Percentiles rank a stretch among this genome's conserved stretches.
These are phyloP conservation scores for Parasarocladium wereldwijsianum DNA, from an alignment of 2,329 filamentous ascomycete genomes.

Conservation along the genomic window DNA sequence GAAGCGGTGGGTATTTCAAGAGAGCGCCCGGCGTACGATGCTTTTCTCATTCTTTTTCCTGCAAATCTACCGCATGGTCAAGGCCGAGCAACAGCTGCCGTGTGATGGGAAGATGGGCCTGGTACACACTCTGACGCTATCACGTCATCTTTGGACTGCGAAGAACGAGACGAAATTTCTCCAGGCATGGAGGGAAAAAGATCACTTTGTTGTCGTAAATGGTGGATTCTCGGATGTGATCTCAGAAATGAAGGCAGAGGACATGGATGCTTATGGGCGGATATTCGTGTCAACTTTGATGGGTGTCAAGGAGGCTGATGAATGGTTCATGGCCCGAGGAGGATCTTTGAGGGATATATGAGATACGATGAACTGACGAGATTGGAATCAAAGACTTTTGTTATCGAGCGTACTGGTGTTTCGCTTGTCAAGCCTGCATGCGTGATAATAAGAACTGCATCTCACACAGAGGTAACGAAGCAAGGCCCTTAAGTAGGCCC, in stretches of 20 bases:
- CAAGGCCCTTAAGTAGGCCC: too few relatives aligned
- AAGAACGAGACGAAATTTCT: slow-evolving; percentile 20
- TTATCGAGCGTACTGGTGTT: too few relatives aligned
- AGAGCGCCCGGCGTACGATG: slow-evolving; percentile 36
- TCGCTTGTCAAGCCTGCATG: too few relatives aligned
- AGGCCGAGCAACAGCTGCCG: slow-evolving; percentile 10
- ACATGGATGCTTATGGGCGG: slow-evolving; percentile 27
- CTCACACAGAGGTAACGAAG: too few relatives aligned
- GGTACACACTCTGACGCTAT: slow-evolving; percentile 24
- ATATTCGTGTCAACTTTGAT: slow-evolving; percentile 15
- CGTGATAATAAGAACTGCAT: neutral
- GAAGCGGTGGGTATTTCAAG: slow-evolving; percentile 35
- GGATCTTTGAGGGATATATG: slow-evolving; percentile 7
- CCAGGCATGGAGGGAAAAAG: slow-evolving; percentile 19
- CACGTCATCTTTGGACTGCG: slow-evolving; percentile 23
- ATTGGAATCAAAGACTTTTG: too few relatives aligned
- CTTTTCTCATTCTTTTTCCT: slow-evolving; percentile 31
- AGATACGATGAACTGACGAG: too few relatives aligned
- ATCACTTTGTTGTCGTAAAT: slow-evolving; percentile 20
- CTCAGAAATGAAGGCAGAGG: slow-evolving; percentile 22
- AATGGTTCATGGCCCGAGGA: slow-evolving; percentile 16
- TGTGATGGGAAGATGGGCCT: slow-evolving; percentile 16
- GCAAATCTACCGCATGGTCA: slow-evolving; percentile 20
- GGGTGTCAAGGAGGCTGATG: slow-evolving; percentile 14
- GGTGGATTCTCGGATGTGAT: slow-evolving; percentile 13